These are phyloP conservation scores for Tritrichomonas musculus DNA, from an alignment of 208 protist species.

Conservation along the genomic window DNA sequence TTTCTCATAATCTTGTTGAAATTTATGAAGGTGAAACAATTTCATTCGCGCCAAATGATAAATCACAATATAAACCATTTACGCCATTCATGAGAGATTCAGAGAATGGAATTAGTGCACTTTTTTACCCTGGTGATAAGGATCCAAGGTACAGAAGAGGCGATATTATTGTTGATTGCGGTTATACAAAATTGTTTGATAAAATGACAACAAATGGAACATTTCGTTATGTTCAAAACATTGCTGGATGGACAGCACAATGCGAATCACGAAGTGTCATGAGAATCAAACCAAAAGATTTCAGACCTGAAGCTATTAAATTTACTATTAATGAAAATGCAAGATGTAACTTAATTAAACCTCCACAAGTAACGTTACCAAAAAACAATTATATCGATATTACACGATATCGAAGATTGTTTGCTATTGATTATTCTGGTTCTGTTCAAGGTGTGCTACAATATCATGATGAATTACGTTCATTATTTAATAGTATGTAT, in stretches of 20 bases:
- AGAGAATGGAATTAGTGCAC: background rate
- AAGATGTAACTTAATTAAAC: background rate
- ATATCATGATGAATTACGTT: background rate
- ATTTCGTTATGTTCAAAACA: background rate
- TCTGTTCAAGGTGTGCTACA: background rate
- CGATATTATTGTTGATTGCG: background rate
- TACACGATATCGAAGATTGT: background rate
- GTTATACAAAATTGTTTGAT: background rate
- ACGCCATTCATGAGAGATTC: background rate
- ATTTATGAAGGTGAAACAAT: background rate
- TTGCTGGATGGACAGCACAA: background rate
- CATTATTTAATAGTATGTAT: background rate
- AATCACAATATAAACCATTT: background rate
- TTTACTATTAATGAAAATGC: background rate
- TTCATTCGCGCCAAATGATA: background rate
- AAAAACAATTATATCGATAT: too few relatives aligned
- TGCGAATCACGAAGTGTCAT: background rate
- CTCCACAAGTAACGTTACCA: background rate
- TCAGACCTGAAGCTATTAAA: background rate
- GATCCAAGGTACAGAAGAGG: too few relatives aligned
- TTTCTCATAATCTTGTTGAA: too few relatives aligned
- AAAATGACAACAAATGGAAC: background rate
- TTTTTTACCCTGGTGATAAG: background rate
- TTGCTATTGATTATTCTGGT: conserved; percentile 1
- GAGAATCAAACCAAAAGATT: background rate